phyloP scores from a whole-genome alignment of 2,329 filamentous ascomycete species.

The Ceratocystis alfenasii region DNA sequence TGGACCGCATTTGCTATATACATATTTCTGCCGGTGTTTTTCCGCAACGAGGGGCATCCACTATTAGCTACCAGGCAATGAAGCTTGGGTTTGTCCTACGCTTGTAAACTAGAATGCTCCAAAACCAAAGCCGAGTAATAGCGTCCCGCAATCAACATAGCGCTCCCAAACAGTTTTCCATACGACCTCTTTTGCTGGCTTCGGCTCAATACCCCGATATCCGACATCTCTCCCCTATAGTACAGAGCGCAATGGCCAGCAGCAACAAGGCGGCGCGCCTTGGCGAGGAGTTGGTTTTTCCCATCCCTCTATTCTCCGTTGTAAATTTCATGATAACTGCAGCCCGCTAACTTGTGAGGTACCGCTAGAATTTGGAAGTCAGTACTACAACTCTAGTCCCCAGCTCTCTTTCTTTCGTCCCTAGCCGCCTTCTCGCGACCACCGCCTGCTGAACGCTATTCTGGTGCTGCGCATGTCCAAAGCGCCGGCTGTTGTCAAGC shows the following conservation, averaged over 20 bases:
- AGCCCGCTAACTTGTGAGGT: conserved; percentile 23
- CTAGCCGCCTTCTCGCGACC: not conserved
- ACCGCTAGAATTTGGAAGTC: conserved; percentile 76
- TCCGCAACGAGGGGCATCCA: conserved; percentile 12
- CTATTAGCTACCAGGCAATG: not conserved
- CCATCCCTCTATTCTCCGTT: not conserved
- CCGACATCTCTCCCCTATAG: not conserved
- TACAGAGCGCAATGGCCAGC: conserved; percentile 37
- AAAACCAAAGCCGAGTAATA: not conserved
- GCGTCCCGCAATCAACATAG: not conserved
- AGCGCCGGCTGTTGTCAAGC: not conserved
- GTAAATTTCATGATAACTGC: conserved; percentile 8
- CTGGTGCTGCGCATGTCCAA: not conserved
- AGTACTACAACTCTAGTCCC: conserved; percentile 32
- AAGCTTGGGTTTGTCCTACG: not conserved
- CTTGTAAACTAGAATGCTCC: not conserved
- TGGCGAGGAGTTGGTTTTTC: conserved; percentile 46
- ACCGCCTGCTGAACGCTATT: not conserved
- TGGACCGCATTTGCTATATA: too few relatives aligned
- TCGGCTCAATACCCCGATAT: not conserved
- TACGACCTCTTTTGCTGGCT: not conserved
- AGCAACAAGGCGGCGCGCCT: conserved; percentile 50
- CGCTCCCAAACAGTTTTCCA: not conserved
- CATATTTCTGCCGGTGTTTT: conserved; percentile 10
- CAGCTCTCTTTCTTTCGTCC: not conserved